Evolutionary conservation across 768 basidiomycete genomes (phyloP), one percentile per base, ranked within the genome.

Genomic region (Rhodosporidiobolus sp.): DNA sequence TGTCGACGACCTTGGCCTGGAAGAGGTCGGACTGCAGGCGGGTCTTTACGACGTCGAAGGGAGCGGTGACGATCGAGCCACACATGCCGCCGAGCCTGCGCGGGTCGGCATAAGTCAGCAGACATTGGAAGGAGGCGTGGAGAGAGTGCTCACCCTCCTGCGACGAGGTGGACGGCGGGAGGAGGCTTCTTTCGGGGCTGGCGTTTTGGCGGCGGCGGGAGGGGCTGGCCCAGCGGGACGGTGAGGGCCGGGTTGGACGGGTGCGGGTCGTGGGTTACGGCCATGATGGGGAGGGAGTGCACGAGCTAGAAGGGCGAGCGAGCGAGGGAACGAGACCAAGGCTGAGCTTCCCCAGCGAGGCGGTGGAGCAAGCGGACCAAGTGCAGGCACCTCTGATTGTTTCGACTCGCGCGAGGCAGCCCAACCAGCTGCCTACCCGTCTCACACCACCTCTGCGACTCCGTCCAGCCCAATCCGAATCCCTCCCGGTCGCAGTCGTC

Each of bases 41-140:
- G 54, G 96, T 99, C 83, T 97, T 98, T 73, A 98, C 94, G 45
- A 99, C 93, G 81, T 99, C 96, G 78, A 99, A 95, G 0, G 96
- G 95, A 55, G 92, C 93, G 0, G 96, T 99, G 6, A 97, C 89
- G 70, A 96, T 90, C 26, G 94, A 94, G 46, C 95, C 96, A 79
- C 92, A 92, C 94, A 98, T 95, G 52, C 94, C 96, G 34, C 95
- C 96, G 26, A 97, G 83, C 30, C 95, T 97, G 63, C 7, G 7
- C 0, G 5, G 30, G 58, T 9, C 1, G 38, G 30, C 1, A 28
- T 19, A 7, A 14, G 49, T 65, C 55, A 69, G 56, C 28, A 38
- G 28, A 14, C 8, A 0, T 1, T 10, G 1, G 5, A 20, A 24
- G 49, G 5, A 10, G 32, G 3, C 34, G 17, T 22, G 10, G 16